Evolutionary conservation across 2,329 filamentous ascomycete species (phyloP), one percentile per base, ranked within the genome.

Genomic region (Talaromyces rugulosus): DNA sequence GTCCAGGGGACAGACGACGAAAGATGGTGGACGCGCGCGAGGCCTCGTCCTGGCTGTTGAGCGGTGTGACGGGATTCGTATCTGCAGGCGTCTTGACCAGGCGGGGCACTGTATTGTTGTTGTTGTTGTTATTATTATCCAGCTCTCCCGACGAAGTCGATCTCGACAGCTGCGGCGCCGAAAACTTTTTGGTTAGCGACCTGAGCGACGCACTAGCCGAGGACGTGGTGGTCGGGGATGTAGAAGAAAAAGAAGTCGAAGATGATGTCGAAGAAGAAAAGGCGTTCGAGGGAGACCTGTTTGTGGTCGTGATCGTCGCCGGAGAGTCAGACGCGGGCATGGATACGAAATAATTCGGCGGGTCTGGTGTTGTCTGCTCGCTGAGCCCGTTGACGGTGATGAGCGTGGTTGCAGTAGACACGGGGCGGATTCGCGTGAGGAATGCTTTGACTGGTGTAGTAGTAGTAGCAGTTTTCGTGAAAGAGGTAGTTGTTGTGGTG

Each of bases 1-100:
- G 69, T 23, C 74, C 75, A 55, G 77, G 77, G 47, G 77, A 79
- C 52, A 79, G 67, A 18, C 76, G 75, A 62, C 76, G 76, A 56
- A 78, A 72, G 63, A 79, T 74, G 27, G 73, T 74, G 27, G 73
- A 75, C 23, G 74, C 65, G 23, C 70, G 72, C 34, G 58, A 53
- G 18, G 59, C 23, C 59, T 73, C 74, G 54, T 75, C 71, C 52
- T 66, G 36, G 65, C 7, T 36, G 33, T 36, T 36, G 33, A 36
- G 33, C 33, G 33, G 23, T 23, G 23, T 23, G 23, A 5, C 23
- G n/a, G 18, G 11, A 42, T 9, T 14, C 2, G 40, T 4, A 5
- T 44, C 16, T 4, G 44, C 44, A 4, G 44, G 44, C n/a, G 44
- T 47, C 44, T 47, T 47, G 44, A 47, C 44, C n/a, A 47, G 18